Evolutionary conservation across 1,284 basidiomycete species (phyloP).

Genomic region (Stygiomarasmius scandens): DNA sequence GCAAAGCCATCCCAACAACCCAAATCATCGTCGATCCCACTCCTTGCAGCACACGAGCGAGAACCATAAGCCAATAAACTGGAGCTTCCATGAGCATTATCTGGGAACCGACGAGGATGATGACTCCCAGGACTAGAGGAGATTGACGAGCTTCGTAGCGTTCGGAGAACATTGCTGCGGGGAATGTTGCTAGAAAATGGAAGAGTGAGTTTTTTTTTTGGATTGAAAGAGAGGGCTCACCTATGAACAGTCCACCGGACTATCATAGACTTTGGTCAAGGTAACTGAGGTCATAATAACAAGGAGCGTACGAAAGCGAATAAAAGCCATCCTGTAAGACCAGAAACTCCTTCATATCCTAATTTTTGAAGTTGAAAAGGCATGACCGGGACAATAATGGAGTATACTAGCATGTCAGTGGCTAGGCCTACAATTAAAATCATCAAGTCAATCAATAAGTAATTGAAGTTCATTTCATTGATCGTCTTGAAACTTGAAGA

Average conservation of each 20-base stretch:
- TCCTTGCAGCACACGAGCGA: slow-evolving; percentile 75
- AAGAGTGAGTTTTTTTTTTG: neutral
- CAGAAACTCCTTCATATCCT: slow-evolving; percentile 54
- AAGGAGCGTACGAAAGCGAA: slow-evolving; percentile 57
- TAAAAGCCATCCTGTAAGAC: slow-evolving; percentile 68
- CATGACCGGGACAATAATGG: slow-evolving; percentile 73
- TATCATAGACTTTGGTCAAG: slow-evolving; percentile 21
- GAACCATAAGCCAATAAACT: slow-evolving; percentile 69
- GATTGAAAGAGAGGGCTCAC: slow-evolving; percentile 37
- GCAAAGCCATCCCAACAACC: slow-evolving; percentile 72
- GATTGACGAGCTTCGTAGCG: slow-evolving; percentile 53
- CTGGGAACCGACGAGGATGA: slow-evolving; percentile 59
- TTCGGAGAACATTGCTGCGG: slow-evolving; percentile 72
- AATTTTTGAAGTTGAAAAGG: slow-evolving; percentile 71
- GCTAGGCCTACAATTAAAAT: slow-evolving; percentile 66
- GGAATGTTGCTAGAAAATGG: slow-evolving; percentile 59
- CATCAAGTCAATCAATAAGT: too few species aligned
- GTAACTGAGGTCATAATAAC: neutral
- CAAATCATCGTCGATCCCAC: slow-evolving; percentile 75
- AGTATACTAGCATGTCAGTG: slow-evolving; percentile 68
- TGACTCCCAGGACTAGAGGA: slow-evolving; percentile 63
- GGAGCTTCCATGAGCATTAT: slow-evolving; percentile 80
- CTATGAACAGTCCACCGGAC: slow-evolving; percentile 52
- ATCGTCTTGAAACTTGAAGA: neutral
- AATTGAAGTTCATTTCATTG: too few species aligned